Percentiles rank a stretch among this genome's conserved stretches.
These are phyloP conservation scores for Epichloe elymi DNA, from an alignment of 2,329 filamentous ascomycete genomes.

Conservation along the genomic window DNA sequence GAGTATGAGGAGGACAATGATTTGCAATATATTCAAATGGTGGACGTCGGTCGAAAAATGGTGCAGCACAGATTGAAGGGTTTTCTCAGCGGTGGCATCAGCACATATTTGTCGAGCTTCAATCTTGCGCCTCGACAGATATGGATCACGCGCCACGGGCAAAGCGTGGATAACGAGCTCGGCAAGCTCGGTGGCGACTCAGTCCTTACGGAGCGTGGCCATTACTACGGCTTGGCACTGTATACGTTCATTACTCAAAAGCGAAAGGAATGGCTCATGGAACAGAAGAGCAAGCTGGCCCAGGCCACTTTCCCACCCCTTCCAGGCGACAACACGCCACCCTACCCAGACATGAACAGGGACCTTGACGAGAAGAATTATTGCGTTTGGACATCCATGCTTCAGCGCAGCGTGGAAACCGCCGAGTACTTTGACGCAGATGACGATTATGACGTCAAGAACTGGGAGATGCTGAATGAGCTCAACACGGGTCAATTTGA, in stretches of 20 bases:
- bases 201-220: conserved; percentile 66
- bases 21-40: conserved; percentile 94
- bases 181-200: conserved; percentile 90
- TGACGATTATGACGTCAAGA: conserved; percentile 91
- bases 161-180: conserved; percentile 74
- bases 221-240: conserved; percentile 65
- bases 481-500: conserved; percentile 88
- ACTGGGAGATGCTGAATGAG: conserved; percentile 96
- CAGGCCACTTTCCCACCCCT: conserved; percentile 77
- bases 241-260: conserved; percentile 75
- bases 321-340: conserved; percentile 83
- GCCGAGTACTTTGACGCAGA: conserved; percentile 80
- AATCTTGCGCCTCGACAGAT: conserved; percentile 92
- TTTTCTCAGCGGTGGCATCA: conserved; percentile 83
- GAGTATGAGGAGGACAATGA: conserved; percentile 81
- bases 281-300: conserved; percentile 66
- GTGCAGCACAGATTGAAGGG: conserved; percentile 82
- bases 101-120: conserved; percentile 92
- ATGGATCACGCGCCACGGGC: conserved; percentile 93
- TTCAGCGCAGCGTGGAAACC: conserved; percentile 78
- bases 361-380: conserved; percentile 74
- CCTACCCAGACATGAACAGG: conserved; percentile 71
- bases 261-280: conserved; percentile 66
- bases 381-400: conserved; percentile 97
- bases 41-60: conserved; percentile 91